Base-by-base conservation (phyloP, 2,329 filamentous ascomycete genomes). In the Chrysoporthe cubensis region DNA sequence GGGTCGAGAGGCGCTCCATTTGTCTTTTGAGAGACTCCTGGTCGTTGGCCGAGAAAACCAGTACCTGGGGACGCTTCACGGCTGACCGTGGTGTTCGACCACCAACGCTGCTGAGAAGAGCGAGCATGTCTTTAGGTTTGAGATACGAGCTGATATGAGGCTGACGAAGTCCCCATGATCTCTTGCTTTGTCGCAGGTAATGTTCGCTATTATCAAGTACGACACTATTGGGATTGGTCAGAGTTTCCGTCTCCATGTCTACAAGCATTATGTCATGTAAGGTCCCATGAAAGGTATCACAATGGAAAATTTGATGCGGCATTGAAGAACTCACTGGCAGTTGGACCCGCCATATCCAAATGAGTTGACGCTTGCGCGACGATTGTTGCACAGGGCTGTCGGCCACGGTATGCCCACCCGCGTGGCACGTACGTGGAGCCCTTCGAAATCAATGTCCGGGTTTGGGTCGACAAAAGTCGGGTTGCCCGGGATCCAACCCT, bases 381-480 rank as follows among this genome's bases (percentile, higher is more conserved):
- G 44, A 18, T 18, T n/a, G 9, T 59, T 18, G 11, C 44, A 9
- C 11, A 11, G 44, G 18, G 18, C 44, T 9, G 9, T 18, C 2
- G 56, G 56, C 56, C 56, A 59, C 1, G 56, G 56, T 8, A 59
- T 59, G 4, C 6, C 16, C 4, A 32, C 8, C 34, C 34, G 9
- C 11, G 56, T 34, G 18, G 56, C 32, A 6, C 11, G 11, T 8
- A 66, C 56, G 34, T 50, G 46, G 46, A 46, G 54, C 37, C 44
- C 58, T 14, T 61, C 64, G 34, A 66, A 48, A 34, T 67, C 54
- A 42, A 73, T 69, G 34, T 71, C 69, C 8, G 72, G 44, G 18
- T 18, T 46, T 18, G 44, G 44, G 44, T 46, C 18, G 18, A 46
- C 18, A 18, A 46, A 46, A 18, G 18, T 9, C 3, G 44, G 44